Conservation (phyloP, 2,329 filamentous ascomycete genomes). For the Curvularia sp. region DNA sequence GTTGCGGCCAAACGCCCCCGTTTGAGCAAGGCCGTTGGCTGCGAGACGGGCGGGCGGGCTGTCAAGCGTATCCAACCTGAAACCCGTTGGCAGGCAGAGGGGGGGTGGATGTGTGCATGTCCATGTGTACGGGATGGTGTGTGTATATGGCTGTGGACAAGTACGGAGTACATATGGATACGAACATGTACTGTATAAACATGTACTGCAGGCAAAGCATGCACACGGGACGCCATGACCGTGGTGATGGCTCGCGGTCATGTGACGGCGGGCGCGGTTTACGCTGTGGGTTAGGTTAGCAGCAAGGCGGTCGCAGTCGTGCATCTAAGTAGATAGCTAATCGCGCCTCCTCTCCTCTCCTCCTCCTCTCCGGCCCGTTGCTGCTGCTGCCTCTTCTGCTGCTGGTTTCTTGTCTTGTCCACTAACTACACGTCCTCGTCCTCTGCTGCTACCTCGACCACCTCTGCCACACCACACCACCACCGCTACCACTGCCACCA, state of each 20-base stretch:
- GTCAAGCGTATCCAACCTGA: conserved; percentile 16
- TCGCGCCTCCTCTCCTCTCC: conserved; percentile 14
- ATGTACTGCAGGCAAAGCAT: no score
- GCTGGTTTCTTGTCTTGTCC: no score
- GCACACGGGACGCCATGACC: no score
- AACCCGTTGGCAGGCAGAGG: conserved; percentile 2
- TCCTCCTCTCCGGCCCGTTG: background rate
- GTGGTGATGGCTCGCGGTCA: conserved; percentile 7
- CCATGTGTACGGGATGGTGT: background rate
- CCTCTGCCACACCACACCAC: background rate
- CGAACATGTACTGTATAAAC: background rate
- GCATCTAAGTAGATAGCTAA: conserved; percentile 14
- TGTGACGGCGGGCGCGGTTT: conserved; percentile 16
- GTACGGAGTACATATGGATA: background rate
- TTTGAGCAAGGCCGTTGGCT: conserved; percentile 7
- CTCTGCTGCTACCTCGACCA: no score
- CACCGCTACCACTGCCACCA: background rate
- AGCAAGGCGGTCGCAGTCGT: conserved; percentile 14
- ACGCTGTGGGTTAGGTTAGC: conserved; percentile 18
- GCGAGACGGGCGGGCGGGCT: conserved; percentile 6
- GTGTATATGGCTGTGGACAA: background rate
- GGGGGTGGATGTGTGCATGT: background rate
- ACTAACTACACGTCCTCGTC: no score
- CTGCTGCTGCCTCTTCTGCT: background rate
- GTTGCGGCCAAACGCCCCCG: conserved; percentile 1